Base-by-base conservation (phyloP, 73 alveolate genomes). In the Paramecium bursaria region DNA sequence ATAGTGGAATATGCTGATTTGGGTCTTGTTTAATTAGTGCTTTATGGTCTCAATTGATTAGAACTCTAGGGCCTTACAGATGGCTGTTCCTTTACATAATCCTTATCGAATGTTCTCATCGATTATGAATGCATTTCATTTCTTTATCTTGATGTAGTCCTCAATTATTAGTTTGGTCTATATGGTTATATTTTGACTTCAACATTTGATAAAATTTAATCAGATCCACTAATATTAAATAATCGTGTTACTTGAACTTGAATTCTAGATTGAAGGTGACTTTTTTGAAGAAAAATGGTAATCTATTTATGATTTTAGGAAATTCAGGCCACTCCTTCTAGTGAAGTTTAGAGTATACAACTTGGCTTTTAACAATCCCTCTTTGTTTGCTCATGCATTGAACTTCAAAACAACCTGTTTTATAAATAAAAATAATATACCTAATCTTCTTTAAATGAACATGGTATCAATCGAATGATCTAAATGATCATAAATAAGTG, bases 351-450 rank as follows among this genome's bases (percentile, higher is more conserved):
- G 91, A 85, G 30, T 74, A 85, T 10, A 87, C 74, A 0, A 73
- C 57, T n/a, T 49, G 74, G 14, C 53, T 42, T 26, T 46, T 31
- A 46, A 87, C 31, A 39, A 26, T 25, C 21, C 91, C 93, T 85
- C 61, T 47, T 31, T 85, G 15, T 73, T 87, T 35, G 33, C 50
- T 25, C 75, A 79, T 44, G 30, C 33, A 82, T 86, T 73, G 26
- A 73, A 82, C 80, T 73, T 90, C 85, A 30, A 85, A 60, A 86
- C 93, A 19, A 31, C 91, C 79, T 74, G 10, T 52, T 35, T n/a
- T 48, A 13, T 15, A 3, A 30, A n/a, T 7, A 17, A 7, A 74
- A 10, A 1, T 21, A 22, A 14, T n/a, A n/a, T 30, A 74, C 86
- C 86, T 85, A 67, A 44, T 39, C 88, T 23, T 21, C 79, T 25